Base-by-base conservation (phyloP, 2,329 filamentous ascomycete species). In the Colletotrichum higginsianum region DNA sequence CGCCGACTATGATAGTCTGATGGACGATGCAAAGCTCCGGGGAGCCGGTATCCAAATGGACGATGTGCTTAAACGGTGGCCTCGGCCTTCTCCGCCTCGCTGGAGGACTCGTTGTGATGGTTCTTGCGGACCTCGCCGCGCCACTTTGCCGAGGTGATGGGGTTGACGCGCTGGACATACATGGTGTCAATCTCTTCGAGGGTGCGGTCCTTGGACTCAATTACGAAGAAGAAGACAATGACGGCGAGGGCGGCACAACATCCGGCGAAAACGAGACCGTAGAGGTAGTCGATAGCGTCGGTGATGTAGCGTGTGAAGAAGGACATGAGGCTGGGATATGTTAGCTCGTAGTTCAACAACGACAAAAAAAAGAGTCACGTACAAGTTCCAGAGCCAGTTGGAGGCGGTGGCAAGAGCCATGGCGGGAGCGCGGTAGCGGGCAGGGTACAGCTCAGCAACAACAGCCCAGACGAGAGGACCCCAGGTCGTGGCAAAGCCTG, bases 101-200 rank as follows among this genome's bases (percentile, higher is more conserved):
- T 70, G 13, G 52, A 52, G 9, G 68, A 60, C 63, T 73, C 71
- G 35, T 73, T 60, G 71, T 75, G 75, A 40, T 74, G 74, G n/a
- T n/a, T 15, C 73, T 79, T 79, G 64, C 75, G 77, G 57, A 75
- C 75, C 63, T 66, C 61, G 4, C 55, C 53, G 40, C 81, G 77
- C 82, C 82, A 83, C 40, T 78, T 80, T 61, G 75, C 72, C 12
- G 85, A 86, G 63, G 80, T 84, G 76, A 86, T 85, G 26, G 87
- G 86, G 76, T 86, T 86, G 75, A 88, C 85, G 52, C 79, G 79
- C 49, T 83, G 76, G 21, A 87, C 84, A 78, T 95, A 95, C 92
- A 94, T 94, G 69, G 88, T 91, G 80, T 94, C 93, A 67, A 94
- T 91, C 80, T 94, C 92, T 82, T 94, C 93, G 21, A 95, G 86